Evolutionary conservation across 345 rosid species (phyloP), one percentile per base, ranked within the genome.

Genomic region (Bruguiera sexangula): DNA sequence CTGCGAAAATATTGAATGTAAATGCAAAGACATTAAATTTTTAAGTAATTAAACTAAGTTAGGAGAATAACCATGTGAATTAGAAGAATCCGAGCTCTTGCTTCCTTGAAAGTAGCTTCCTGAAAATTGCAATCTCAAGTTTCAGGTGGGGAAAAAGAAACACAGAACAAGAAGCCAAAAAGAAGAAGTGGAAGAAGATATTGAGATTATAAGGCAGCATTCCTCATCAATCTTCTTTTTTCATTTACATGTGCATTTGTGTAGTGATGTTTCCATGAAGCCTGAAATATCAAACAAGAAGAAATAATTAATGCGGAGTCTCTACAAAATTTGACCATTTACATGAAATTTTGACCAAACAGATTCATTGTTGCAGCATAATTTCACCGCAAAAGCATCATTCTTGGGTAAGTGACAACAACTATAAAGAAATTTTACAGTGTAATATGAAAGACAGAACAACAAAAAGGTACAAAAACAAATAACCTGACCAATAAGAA

Each of bases 181-280:
- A 27, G 43, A 6, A 54, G 37, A 24, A 65, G 16, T 20, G 46
- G 30, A 56, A 8, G 22, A 13, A 20, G 31, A 3, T 15, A 66
- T 58, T 52, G 8, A 54, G 65, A 69, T 65, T 48, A 56, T 73
- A 74, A 53, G 1, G 67, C 63, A 94, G 97, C 98, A 94, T 88
- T 91, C 93, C 78, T 94, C 98, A 76, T 91, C 95, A 6, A 94
- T 66, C 67, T 94, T 94, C 55, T 88, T 74, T 79, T 86, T 63
- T 88, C 87, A 43, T 73, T 71, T 55, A 91, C 85, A 37, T 68
- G 37, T 56, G 75, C 68, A 76, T 94, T 94, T 73, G 98, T 94
- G 75, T 6, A 3, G 34, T 6, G 27, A 83, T 89, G 88, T 67
- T 87, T 89, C 55, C 97, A 73, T 72, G 97, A 94, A 75, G 95